Conservation (phyloP, 208 protist species). For the Trypanosoma scelopori region DNA sequence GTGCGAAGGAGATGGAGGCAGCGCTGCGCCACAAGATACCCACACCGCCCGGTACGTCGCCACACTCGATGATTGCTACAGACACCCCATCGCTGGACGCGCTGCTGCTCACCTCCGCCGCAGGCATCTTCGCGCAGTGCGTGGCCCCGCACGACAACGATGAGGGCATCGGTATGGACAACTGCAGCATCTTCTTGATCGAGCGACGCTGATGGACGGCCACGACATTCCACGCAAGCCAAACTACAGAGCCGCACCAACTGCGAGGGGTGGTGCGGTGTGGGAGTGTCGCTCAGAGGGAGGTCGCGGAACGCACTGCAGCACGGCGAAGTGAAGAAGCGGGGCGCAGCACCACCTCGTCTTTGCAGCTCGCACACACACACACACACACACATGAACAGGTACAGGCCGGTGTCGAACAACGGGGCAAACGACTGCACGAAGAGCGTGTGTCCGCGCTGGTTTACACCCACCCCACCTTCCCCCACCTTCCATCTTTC, state of each 20-base stretch:
- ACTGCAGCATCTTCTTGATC: constrained; percentile 71
- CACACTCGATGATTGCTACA: not conserved
- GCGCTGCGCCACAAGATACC: not conserved
- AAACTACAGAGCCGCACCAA: too few relatives aligned
- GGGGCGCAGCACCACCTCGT: not conserved
- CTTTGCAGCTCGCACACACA: too few relatives aligned
- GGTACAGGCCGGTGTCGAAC: too few relatives aligned
- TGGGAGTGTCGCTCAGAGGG: too few relatives aligned
- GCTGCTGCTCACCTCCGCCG: constrained; percentile 51
- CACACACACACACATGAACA: too few relatives aligned
- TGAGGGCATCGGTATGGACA: constrained; percentile 77
- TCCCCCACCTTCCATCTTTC: too few relatives aligned
- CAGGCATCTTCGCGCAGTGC: constrained; percentile 74
- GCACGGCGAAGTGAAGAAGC: not conserved
- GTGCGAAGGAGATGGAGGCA: constrained; percentile 37
- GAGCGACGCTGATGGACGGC: constrained; percentile 37
- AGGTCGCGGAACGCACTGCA: too few relatives aligned
- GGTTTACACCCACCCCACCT: too few relatives aligned
- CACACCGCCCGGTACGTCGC: not conserved
- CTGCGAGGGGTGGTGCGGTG: too few relatives aligned
- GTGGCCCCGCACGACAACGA: constrained; percentile 72
- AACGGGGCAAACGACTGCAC: not conserved
- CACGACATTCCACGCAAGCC: too few relatives aligned
- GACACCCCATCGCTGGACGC: constrained; percentile 40
- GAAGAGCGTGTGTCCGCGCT: too few relatives aligned